Conservation (phyloP, 202 grass and related monocot genomes). For the Panicum virgatum region DNA sequence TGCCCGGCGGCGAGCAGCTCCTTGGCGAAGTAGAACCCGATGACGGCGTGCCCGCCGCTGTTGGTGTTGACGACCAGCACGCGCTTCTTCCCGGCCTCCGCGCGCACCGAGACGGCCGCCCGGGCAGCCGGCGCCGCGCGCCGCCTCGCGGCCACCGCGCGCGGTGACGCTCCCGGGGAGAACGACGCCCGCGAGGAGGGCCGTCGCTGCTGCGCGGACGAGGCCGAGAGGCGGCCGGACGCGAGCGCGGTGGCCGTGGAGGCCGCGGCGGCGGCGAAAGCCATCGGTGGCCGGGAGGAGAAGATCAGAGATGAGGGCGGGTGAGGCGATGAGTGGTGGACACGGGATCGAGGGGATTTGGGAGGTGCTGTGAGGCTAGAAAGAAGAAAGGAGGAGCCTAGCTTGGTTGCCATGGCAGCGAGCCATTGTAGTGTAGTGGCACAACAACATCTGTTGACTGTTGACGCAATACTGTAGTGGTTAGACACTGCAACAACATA, state of each 20-base stretch:
- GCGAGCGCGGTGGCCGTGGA: background rate
- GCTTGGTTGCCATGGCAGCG: too few species aligned
- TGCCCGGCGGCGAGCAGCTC: constrained; percentile 72
- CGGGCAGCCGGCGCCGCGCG: background rate
- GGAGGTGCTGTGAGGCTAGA: too few species aligned
- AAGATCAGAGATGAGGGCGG: constrained; percentile 2
- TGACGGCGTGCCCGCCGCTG: constrained; percentile 78
- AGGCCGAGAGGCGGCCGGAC: background rate
- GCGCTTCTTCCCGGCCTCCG: constrained; percentile 64
- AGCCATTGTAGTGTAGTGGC: too few species aligned
- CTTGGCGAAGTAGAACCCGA: constrained; percentile 87
- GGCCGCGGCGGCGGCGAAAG: constrained; percentile 37
- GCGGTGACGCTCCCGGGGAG: too few species aligned
- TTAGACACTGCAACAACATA: too few species aligned
- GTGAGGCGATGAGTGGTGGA: constrained; percentile 36
- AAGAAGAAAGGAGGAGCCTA: too few species aligned
- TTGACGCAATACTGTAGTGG: too few species aligned
- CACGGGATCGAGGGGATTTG: background rate
- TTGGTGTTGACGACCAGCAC: constrained; percentile 82
- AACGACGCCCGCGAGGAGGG: background rate
- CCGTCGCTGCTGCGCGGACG: too few species aligned
- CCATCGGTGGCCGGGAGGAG: constrained; percentile 9
- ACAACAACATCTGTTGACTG: too few species aligned
- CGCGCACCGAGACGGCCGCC: constrained; percentile 8
- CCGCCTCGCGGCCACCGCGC: too few species aligned